phyloP scores from a whole-genome alignment of 768 basidiomycete species.

The Neoboletus magnificus region DNA sequence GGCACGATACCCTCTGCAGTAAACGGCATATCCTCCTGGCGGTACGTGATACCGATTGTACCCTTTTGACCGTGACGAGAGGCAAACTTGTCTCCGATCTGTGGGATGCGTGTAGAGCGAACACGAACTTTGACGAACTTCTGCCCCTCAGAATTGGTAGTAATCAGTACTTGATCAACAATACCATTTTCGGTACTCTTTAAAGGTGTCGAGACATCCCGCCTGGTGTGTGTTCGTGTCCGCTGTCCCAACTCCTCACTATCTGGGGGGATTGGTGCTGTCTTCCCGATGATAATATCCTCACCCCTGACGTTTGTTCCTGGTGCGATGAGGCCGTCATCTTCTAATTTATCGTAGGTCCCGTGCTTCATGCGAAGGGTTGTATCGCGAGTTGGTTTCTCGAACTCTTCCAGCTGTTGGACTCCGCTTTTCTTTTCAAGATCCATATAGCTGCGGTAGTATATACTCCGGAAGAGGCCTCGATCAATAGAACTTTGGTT shows the following conservation, averaged over 20 bases:
- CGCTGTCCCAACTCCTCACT: slow-evolving; percentile 97
- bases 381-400: slow-evolving; percentile 90
- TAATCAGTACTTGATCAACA: slow-evolving; percentile 95
- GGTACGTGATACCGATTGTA: slow-evolving; percentile 98
- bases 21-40: slow-evolving; percentile 99
- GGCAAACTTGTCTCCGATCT: slow-evolving; percentile 99
- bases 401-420: slow-evolving; percentile 91
- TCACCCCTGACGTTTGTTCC: slow-evolving; percentile 94
- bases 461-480: slow-evolving; percentile 97
- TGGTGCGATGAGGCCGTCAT: slow-evolving; percentile 93
- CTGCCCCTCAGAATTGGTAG: slow-evolving; percentile 92
- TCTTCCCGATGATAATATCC: slow-evolving; percentile 99
- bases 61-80: slow-evolving; percentile 99
- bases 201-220: slow-evolving; percentile 95
- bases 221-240: slow-evolving; percentile 87
- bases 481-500: slow-evolving; percentile 98
- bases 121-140: slow-evolving; percentile 99
- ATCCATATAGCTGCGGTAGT: slow-evolving; percentile 98
- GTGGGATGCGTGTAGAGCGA: slow-evolving; percentile 92
- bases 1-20: slow-evolving; percentile 95
- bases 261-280: slow-evolving; percentile 93
- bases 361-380: slow-evolving; percentile 97
- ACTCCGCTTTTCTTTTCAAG: slow-evolving; percentile 95
- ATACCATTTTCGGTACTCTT: slow-evolving; percentile 98
- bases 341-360: slow-evolving; percentile 97